Conservation (phyloP, 805 yeast genomes). For the Groenewaldozyma tartarivorans region DNA sequence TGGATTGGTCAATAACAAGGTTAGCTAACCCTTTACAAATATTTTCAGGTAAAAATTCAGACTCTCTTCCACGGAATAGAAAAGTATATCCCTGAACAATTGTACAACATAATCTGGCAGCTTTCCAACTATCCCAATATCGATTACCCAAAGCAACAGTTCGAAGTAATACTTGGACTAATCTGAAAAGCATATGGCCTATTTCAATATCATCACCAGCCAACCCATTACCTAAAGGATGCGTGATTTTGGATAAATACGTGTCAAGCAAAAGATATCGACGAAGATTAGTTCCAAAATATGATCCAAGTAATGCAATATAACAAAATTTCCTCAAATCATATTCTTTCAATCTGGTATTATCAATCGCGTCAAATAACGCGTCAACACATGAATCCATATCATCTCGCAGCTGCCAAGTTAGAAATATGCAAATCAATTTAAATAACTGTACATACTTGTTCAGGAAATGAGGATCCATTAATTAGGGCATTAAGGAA, state of each 20-base stretch:
- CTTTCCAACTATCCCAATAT: not conserved
- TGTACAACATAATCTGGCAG: not conserved
- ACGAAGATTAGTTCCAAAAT: not conserved
- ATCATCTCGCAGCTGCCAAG: not conserved
- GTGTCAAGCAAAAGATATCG: not conserved
- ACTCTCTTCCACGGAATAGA: not conserved
- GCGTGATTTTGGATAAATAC: not conserved
- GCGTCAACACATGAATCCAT: not conserved
- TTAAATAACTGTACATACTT: too few species aligned
- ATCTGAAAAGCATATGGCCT: not conserved
- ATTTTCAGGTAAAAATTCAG: not conserved
- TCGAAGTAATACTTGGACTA: not conserved
- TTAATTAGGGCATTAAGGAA: too few species aligned
- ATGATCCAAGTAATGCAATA: not conserved
- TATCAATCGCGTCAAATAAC: not conserved
- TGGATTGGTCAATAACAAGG: not conserved
- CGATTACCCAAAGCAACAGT: not conserved
- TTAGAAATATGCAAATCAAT: too few species aligned
- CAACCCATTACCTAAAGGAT: not conserved
- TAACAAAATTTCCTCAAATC: not conserved
- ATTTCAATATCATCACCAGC: not conserved
- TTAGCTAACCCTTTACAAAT: not conserved
- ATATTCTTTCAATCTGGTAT: not conserved
- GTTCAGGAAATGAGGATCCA: too few species aligned
- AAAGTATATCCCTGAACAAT: not conserved